These are phyloP conservation scores for Bretschneidera sinensis DNA, from an alignment of 345 rosid genomes.

Conservation along the genomic window DNA sequence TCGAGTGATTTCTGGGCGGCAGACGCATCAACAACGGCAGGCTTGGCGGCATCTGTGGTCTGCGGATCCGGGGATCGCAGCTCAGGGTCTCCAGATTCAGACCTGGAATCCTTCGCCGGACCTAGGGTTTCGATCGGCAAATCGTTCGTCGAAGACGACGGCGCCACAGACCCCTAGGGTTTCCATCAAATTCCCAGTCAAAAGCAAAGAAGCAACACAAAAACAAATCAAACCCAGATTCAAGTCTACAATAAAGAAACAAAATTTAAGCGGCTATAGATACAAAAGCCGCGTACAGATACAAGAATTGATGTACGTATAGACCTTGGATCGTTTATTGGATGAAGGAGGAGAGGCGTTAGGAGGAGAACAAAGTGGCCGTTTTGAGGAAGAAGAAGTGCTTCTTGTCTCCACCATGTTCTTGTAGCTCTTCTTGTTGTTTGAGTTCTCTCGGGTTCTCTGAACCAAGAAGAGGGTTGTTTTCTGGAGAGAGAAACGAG, in stretches of 20 bases:
- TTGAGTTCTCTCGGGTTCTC: conserved; percentile 9
- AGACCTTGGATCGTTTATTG: conserved; percentile 78
- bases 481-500: neutral
- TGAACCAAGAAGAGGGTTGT: conserved; percentile 33
- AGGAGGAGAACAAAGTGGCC: conserved; percentile 53
- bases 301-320: conserved; percentile 7
- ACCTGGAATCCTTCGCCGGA: conserved; percentile 47
- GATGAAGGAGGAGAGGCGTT: conserved; percentile 41
- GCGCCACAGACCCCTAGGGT: conserved; percentile 51
- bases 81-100: conserved; percentile 51
- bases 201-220: conserved; percentile 14
- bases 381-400: conserved; percentile 80
- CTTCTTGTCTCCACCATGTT: conserved; percentile 95
- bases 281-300: conserved; percentile 2
- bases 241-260: conserved; percentile 9
- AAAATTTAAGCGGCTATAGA: neutral
- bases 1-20: conserved; percentile 37
- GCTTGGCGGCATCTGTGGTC: conserved; percentile 36
- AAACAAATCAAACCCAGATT: conserved; percentile 17
- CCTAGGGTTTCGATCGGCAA: conserved; percentile 32
- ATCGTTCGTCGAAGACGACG: conserved; percentile 53
- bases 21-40: conserved; percentile 27
- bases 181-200: conserved; percentile 16
- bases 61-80: conserved; percentile 67
- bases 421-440: conserved; percentile 6